Evolutionary conservation across 2,329 filamentous ascomycete genomes (phyloP), one percentile per base, ranked within the genome.

Genomic region (Fusarium fujikuroi): DNA sequence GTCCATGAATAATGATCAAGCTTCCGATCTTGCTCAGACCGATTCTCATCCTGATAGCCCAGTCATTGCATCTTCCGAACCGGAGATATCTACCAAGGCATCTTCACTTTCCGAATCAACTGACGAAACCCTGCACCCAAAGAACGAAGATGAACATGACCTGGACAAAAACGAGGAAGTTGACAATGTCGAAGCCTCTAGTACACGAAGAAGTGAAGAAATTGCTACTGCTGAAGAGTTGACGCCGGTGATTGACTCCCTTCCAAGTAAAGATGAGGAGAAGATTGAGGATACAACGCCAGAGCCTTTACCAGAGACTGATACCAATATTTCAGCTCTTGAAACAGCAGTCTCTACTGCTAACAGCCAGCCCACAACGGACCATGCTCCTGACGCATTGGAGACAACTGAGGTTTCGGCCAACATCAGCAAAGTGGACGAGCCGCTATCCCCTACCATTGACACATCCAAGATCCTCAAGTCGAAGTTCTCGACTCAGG

Each of bases 81-180:
- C 86, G 43, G 88, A 85, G 19, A 85, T 87, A 56, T 91, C 89
- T 6, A 92, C 90, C 11, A 89, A 88, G 74, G 90, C 90, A 8
- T 92, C 89, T 0, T 92, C 90, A 1, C 78, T 92, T 15, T 91
- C 89, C 10, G 90, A 91, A 68, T 88, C 87, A 4, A 91, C 89
- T 4, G 87, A 91, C 66, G 89, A 90, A 76, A 91, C 89, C 9
- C 79, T 89, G 4, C 83, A 84, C 50, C 84, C 81, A 16, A 80
- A 82, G 62, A 62, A 54, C 30, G 75, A 79, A 14, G 63, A 75
- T 50, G 32, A 30, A 28, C 64, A 52, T n/a, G 61, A 50, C 8
- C 36, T 42, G 9, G 76, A 78, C 23, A 72, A 77, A 12, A 58
- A 73, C 23, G 60, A 75, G 58, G 56, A 72, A 19, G 61, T 62